These are phyloP conservation scores for Bipolaris sorokiniana DNA, from an alignment of 2,329 filamentous ascomycete species.

Conservation along the genomic window DNA sequence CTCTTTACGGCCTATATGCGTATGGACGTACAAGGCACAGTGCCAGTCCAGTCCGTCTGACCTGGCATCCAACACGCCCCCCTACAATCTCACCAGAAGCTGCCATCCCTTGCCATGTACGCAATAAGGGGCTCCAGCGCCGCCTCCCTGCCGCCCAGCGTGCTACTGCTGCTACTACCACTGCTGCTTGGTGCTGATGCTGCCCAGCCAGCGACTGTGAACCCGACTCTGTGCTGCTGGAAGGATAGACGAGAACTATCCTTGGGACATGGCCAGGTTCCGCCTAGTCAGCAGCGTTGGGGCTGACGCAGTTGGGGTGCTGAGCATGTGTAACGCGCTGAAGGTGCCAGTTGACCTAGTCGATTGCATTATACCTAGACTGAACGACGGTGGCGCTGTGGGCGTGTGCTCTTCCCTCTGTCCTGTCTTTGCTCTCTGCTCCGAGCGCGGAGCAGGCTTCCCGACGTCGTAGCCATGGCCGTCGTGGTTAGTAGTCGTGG, in stretches of 20 bases:
- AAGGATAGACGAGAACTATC: too few species aligned
- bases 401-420: constrained; percentile 15
- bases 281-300: constrained; percentile 9
- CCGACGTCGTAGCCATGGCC: constrained; percentile 1
- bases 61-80: constrained; percentile 3
- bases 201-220: too few species aligned
- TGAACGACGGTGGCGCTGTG: constrained; percentile 4
- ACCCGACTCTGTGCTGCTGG: too few species aligned
- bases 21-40: background rate
- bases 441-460: constrained; percentile 5
- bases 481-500: background rate
- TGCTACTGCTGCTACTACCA: background rate
- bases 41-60: constrained; percentile 4
- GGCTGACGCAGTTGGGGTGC: constrained; percentile 13
- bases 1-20: background rate
- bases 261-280: constrained; percentile 5
- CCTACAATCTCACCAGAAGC: constrained; percentile 20
- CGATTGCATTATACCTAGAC: background rate
- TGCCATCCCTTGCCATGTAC: constrained; percentile 12
- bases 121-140: constrained; percentile 1
- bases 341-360: background rate
- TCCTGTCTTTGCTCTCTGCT: constrained; percentile 9
- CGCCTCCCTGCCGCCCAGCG: background rate
- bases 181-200: too few species aligned
- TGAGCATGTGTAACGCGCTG: constrained; percentile 11